Conservation (phyloP, 805 yeast genomes). For the Metschnikowia amazonensis region DNA sequence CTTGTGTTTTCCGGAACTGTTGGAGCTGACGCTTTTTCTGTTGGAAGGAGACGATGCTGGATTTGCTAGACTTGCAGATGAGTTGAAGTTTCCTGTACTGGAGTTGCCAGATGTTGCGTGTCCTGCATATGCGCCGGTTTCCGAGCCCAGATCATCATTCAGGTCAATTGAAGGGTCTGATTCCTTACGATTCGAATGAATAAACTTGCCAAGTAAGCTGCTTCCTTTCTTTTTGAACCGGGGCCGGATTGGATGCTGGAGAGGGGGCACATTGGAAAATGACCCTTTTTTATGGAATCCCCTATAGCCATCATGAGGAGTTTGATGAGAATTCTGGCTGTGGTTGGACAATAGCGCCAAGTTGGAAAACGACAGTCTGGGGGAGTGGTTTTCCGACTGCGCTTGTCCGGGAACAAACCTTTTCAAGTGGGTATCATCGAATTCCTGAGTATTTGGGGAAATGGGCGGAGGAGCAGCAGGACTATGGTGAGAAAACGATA, state of each 20-base stretch:
- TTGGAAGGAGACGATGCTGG: background rate
- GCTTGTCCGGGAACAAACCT: constrained; percentile 4
- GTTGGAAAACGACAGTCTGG: constrained; percentile 15
- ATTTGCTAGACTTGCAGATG: constrained; percentile 8
- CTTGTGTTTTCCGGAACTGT: constrained; percentile 28
- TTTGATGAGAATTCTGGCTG: constrained; percentile 3
- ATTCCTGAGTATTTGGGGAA: constrained; percentile 10
- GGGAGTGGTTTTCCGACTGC: constrained; percentile 13
- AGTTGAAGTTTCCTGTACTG: constrained; percentile 11
- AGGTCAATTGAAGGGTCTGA: constrained; percentile 18
- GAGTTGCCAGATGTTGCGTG: constrained; percentile 14
- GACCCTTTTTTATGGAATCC: constrained; percentile 38
- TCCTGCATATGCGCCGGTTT: background rate
- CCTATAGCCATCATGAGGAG: constrained; percentile 25
- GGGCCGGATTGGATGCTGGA: constrained; percentile 48
- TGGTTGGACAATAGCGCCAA: constrained; percentile 5
- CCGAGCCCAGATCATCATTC: constrained; percentile 6
- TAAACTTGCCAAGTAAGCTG: constrained; percentile 38
- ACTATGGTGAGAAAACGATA: background rate
- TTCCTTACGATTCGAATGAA: constrained; percentile 34
- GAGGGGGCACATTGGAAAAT: constrained; percentile 40
- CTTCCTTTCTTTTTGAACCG: constrained; percentile 37
- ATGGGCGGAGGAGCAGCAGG: constrained; percentile 1
- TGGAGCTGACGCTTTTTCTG: constrained; percentile 13
- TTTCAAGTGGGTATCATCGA: background rate